These are phyloP conservation scores for Inga oerstediana DNA, from an alignment of 306 rosid species.

Conservation along the genomic window DNA sequence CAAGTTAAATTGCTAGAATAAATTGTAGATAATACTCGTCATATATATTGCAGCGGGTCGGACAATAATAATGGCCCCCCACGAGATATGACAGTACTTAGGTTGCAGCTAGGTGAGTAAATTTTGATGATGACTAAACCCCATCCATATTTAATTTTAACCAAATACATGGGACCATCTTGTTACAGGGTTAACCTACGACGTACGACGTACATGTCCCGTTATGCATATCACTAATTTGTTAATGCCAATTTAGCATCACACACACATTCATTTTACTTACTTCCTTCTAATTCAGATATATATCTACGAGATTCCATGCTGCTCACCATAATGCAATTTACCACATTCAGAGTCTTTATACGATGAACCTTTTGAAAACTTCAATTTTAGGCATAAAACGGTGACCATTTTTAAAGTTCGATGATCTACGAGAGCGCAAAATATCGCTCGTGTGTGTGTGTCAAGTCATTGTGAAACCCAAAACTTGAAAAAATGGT, in stretches of 20 bases:
- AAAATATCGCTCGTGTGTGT: background rate
- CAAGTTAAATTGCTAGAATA: background rate
- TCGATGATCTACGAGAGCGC: background rate
- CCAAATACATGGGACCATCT: slow-evolving; percentile 23
- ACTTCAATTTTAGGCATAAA: background rate
- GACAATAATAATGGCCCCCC: background rate
- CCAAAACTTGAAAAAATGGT: background rate
- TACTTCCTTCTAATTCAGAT: background rate
- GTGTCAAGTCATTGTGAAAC: slow-evolving; percentile 20
- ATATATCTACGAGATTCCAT: background rate
- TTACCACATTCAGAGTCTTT: too few relatives aligned
- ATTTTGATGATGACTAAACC: slow-evolving; percentile 1
- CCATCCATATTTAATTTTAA: background rate
- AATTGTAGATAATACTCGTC: background rate
- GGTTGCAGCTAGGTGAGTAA: background rate
- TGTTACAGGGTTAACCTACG: slow-evolving; percentile 13
- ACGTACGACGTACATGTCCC: slow-evolving; percentile 4
- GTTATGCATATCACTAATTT: background rate
- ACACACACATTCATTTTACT: background rate
- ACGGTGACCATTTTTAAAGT: background rate
- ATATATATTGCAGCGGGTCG: background rate
- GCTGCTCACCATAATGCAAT: too few relatives aligned
- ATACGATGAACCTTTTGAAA: background rate
- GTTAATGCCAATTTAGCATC: background rate
- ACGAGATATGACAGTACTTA: background rate